A percentile compares a stretch with the other conserved stretches of the same genome.
phyloP scores from a whole-genome alignment of 768 basidiomycete species.

The Sporobolomyces phaffii region DNA sequence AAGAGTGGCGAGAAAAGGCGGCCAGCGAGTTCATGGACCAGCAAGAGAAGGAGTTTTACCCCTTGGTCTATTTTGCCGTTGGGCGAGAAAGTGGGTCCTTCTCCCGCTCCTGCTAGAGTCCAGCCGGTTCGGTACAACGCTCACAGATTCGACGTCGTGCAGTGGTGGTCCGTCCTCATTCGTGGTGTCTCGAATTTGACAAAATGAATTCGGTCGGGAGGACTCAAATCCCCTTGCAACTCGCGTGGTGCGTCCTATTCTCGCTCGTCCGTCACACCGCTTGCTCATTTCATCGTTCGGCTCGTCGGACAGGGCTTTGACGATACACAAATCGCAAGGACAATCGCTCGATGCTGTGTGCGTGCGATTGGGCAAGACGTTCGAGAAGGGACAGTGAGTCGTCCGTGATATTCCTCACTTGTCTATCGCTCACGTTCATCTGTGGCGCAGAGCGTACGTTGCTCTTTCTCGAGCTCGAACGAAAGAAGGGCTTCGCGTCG shows the following conservation, averaged over 20 bases:
- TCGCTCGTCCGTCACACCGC: neutral
- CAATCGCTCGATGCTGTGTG: slow-evolving; percentile 91
- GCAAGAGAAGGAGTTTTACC: slow-evolving; percentile 21
- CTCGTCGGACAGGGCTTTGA: neutral
- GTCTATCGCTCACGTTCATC: neutral
- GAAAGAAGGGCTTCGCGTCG: slow-evolving; percentile 26
- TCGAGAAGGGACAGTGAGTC: slow-evolving; percentile 53
- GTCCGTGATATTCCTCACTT: neutral
- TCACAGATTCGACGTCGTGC: neutral
- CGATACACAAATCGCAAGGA: slow-evolving; percentile 90
- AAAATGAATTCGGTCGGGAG: slow-evolving; percentile 46
- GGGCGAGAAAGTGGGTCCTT: slow-evolving; percentile 17
- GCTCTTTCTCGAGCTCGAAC: slow-evolving; percentile 32
- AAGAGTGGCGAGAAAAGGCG: slow-evolving; percentile 36
- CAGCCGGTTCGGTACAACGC: neutral
- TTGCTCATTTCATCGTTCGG: neutral
- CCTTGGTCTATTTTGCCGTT: slow-evolving; percentile 29
- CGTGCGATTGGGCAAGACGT: slow-evolving; percentile 81
- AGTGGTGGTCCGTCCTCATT: slow-evolving; percentile 20
- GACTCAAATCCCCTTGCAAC: slow-evolving; percentile 80
- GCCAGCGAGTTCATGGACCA: slow-evolving; percentile 19
- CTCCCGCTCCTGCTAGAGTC: too few species aligned
- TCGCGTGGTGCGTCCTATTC: slow-evolving; percentile 72
- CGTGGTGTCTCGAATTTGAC: slow-evolving; percentile 32
- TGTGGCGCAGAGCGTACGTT: slow-evolving; percentile 27